phyloP scores from a whole-genome alignment of 2,329 filamentous ascomycete genomes.

The Cercospora janseana region DNA sequence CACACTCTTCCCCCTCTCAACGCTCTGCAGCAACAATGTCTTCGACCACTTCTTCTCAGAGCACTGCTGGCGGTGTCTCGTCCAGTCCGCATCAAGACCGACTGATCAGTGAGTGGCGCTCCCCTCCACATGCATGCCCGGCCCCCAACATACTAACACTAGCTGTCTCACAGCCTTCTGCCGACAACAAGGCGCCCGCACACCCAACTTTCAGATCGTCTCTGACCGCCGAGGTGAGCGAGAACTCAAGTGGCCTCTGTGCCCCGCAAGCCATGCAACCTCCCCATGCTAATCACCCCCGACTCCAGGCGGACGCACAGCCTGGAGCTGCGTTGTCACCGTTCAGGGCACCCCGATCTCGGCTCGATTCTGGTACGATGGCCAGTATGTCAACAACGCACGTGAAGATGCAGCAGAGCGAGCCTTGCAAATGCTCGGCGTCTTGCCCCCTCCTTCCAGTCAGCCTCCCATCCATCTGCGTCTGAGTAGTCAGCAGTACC shows the following conservation, averaged over 20 bases:
- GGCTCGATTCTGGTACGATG: slow-evolving; percentile 91
- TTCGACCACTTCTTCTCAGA: slow-evolving; percentile 24
- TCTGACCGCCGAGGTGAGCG: slow-evolving; percentile 70
- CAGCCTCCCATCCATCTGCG: slow-evolving; percentile 27
- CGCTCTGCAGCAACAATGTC: slow-evolving; percentile 21
- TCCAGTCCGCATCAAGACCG: slow-evolving; percentile 36
- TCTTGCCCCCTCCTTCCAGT: slow-evolving; percentile 29
- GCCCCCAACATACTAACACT: slow-evolving; percentile 17
- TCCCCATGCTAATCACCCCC: background rate
- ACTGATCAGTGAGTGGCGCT: slow-evolving; percentile 35
- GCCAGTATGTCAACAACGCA: slow-evolving; percentile 81
- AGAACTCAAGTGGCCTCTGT: background rate
- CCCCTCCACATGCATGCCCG: too few relatives aligned
- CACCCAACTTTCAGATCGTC: slow-evolving; percentile 60
- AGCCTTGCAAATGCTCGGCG: slow-evolving; percentile 60
- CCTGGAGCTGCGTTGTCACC: slow-evolving; percentile 81
- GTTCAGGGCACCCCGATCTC: slow-evolving; percentile 63
- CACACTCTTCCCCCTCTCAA: slow-evolving; percentile 1
- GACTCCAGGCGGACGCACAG: slow-evolving; percentile 73
- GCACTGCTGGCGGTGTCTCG: slow-evolving; percentile 18
- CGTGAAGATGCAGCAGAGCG: slow-evolving; percentile 88
- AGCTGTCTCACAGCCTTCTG: slow-evolving; percentile 30
- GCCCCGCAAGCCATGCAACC: background rate
- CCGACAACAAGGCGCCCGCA: slow-evolving; percentile 27
- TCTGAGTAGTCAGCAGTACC: slow-evolving; percentile 29